These are phyloP conservation scores for Auricularia auricula-judae DNA, from an alignment of 768 basidiomycete genomes.

Conservation along the genomic window DNA sequence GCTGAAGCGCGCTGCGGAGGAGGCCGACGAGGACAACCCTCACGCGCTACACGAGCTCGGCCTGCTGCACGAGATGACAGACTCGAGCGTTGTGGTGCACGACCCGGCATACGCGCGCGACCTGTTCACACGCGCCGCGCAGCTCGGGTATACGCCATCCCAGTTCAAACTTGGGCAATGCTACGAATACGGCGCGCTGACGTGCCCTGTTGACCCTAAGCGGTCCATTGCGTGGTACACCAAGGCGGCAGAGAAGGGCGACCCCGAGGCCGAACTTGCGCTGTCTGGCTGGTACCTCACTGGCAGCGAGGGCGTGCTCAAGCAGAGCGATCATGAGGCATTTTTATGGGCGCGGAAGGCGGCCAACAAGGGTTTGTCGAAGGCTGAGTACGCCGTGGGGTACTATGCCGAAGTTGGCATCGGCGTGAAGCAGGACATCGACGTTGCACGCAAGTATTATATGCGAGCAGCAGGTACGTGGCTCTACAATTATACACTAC, in stretches of 20 bases:
- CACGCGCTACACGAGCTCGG: conserved; percentile 97
- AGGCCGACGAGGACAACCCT: conserved; percentile 96
- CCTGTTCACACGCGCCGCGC: conserved; percentile 81
- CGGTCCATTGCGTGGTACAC: conserved; percentile 98
- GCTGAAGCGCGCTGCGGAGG: conserved; percentile 89
- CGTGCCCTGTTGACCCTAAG: conserved; percentile 86
- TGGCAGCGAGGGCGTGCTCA: conserved; percentile 87
- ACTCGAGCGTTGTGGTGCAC: conserved; percentile 55
- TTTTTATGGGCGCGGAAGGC: conserved; percentile 95
- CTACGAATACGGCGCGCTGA: conserved; percentile 83
- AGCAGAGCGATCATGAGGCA: conserved; percentile 98
- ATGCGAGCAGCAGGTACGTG: conserved; percentile 93
- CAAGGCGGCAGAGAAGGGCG: conserved; percentile 93
- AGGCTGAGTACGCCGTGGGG: conserved; percentile 97
- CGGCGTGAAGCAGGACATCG: conserved; percentile 90
- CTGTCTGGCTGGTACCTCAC: conserved; percentile 98
- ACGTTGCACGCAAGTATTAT: conserved; percentile 97
- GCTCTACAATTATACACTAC: not conserved
- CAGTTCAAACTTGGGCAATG: conserved; percentile 95
- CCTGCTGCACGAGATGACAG: conserved; percentile 64
- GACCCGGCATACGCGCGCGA: conserved; percentile 78
- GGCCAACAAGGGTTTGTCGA: conserved; percentile 91
- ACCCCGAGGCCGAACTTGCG: conserved; percentile 89
- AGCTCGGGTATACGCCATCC: conserved; percentile 85
- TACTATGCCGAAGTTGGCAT: conserved; percentile 98